Base-by-base conservation (phyloP, 176 grass and related monocot genomes). In the Oryza coarctata region DNA sequence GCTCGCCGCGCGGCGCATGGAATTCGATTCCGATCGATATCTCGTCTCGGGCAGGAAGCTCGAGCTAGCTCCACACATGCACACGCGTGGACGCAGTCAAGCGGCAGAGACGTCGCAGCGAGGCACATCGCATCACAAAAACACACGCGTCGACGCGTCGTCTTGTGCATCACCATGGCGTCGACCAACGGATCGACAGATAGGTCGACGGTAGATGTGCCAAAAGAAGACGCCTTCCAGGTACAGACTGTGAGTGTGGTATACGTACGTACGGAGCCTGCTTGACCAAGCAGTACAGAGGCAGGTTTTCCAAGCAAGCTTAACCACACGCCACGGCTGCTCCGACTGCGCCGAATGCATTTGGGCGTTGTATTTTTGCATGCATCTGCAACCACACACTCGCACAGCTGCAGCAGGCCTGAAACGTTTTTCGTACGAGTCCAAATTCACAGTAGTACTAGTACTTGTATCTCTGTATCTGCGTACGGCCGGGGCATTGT, bases 111-210 rank as follows among this genome's bases (percentile, higher is more conserved):
- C n/a, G 15, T 45, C 17, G 5, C 49, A 20, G 17, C 14, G 45
- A 22, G 49, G 49, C 49, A 22, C n/a, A 60, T 60, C 55, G 25
- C 55, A 60, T 25, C 7, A 58, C 52, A 58, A 9, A 7, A 60
- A 25, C 38, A 60, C 55, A 25, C 55, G 55, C 55, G 22, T 55
- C 50, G 50, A 20, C 17, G 18, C 68, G 58, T 86, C 80, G 67
- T 36, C 40, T 78, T 72, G 80, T 34, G 58, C 86, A 50, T 80
- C 86, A 61, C 44, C 71, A 33, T n/a, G 45, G 75, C 81, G 55
- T 60, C 52, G 47, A 13, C 18, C 49, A 20, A 57, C 52, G 47
- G 47, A 57, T 57, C 47, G 78, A 13, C 12, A 9, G 70, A 70
- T 11, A 3, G 17, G 12, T 55, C 71, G 38, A 44, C 50, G 18